Evolutionary conservation across 2,329 filamentous ascomycete genomes (phyloP), one percentile per base, ranked within the genome.

Genomic region (Trichoderma sp.): DNA sequence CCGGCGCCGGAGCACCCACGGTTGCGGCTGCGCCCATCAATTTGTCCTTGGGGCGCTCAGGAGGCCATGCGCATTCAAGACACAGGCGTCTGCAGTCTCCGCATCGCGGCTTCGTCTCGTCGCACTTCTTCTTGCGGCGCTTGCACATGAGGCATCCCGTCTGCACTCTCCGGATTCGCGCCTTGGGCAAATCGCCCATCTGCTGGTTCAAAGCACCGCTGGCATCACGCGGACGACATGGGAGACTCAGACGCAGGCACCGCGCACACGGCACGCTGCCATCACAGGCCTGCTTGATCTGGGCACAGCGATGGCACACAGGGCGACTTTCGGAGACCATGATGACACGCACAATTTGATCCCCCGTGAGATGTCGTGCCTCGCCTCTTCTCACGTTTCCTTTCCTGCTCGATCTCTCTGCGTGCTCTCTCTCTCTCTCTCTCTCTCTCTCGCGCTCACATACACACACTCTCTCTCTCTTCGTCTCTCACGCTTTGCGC

Each of bases 81-180:
- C 77, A 79, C 16, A 79, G 68, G 14, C 78, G 74, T n/a, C 75
- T 73, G 62, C 80, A 82, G 63, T 80, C 78, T 37, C 77, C 76
- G 70, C 82, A 84, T 53, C 77, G 77, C 2, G 82, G 82, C 71
- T 82, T 83, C 11, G 73, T 74, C 74, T 84, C 82, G 70, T 83
- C 82, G 74, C 82, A 84, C 73, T 84, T 84, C 77, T 83, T 83
- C 76, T 83, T 83, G 56, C 82, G 79, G 31, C 77, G 77, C 72
- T 83, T 81, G 74, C 82, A 84, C 71, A 81, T 83, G 62, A 82
- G 71, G 72, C 82, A 84, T 14, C 82, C 82, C 37, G 78, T 79
- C 73, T 79, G 78, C 4, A 79, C 77, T 37, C 78, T 73, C 8
- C 76, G 73, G 47, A 79, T 79, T 49, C 75, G 75, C 5, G 77